Base-by-base conservation (phyloP, 176 grass and related monocot species). In the Zoysia japonica region DNA sequence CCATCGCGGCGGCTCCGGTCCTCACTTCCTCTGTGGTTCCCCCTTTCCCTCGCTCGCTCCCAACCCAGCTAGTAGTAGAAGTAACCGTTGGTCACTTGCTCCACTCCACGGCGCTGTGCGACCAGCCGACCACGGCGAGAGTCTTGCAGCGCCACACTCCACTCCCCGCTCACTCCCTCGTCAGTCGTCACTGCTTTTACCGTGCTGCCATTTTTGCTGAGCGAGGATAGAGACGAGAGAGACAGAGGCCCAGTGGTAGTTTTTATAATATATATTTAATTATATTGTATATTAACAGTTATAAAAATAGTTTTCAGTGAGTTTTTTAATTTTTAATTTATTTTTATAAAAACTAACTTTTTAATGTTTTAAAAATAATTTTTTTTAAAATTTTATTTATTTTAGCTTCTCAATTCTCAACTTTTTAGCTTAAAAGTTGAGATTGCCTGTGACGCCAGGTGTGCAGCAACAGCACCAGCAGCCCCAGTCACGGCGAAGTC, bases 1-100 rank as follows among this genome's bases (percentile, higher is more conserved):
- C 68, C 77, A 79, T 89, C 84, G 67, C 86, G 28, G 28, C 28
- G 65, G 57, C 68, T 51, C 38, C 17, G 69, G 12, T 16, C 39
- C 14, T 45, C 28, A 28, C 28, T 28, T 28, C 28, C 68, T 28
- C 68, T 28, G 28, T 39, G 10, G 15, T 45, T 61, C 62, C 35
- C 57, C 50, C 35, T 14, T 45, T 28, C 28, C 41, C 20, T 28
- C 28, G 28, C 28, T 28, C 28, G 28, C 28, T 28, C 28, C 28
- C 28, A 28, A 42, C 72, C 51, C 59, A 71, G 64, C 72, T 14
- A 51, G 49, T 57, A 57, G 6, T n/a, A 51, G 28, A 28, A 28
- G 63, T 68, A 36, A 54, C 68, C 77, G 80, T 47, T 49, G 80
- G 35, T 57, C 50, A 28, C 28, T 28, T 28, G 28, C 28, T 28